Conservation (phyloP, 805 yeast genomes). For the Lipomyces kockii region DNA sequence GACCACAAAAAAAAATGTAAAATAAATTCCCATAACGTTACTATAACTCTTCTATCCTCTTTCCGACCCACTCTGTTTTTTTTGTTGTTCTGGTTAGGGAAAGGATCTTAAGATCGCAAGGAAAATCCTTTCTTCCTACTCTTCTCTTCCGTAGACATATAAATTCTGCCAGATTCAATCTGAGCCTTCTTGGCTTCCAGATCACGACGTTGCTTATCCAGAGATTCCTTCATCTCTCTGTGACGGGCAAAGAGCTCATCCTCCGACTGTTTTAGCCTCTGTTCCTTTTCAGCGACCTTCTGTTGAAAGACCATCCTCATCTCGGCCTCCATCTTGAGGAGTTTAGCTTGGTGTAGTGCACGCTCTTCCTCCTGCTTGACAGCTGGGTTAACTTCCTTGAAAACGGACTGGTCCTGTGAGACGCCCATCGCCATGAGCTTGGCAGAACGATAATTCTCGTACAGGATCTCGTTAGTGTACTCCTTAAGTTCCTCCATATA, state of each 20-base stretch:
- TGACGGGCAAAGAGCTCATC: constrained; percentile 94
- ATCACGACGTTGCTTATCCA: constrained; percentile 82
- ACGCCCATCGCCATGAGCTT: constrained; percentile 83
- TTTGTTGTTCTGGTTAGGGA: background rate
- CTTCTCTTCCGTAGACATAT: constrained; percentile 22
- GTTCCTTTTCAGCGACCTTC: constrained; percentile 95
- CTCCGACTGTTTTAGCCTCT: constrained; percentile 94
- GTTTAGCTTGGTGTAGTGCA: constrained; percentile 88
- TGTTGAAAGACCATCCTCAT: constrained; percentile 96
- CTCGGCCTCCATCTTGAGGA: constrained; percentile 92
- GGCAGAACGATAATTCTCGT: constrained; percentile 86
- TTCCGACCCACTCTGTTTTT: background rate
- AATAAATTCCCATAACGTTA: background rate
- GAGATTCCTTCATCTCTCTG: constrained; percentile 95
- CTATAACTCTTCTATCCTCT: background rate
- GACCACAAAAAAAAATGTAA: background rate
- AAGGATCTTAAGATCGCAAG: constrained; percentile 23
- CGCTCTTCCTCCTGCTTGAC: constrained; percentile 93
- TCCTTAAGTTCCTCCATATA: constrained; percentile 94
- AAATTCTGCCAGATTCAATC: constrained; percentile 49
- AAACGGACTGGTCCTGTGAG: constrained; percentile 89
- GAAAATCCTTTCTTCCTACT: constrained; percentile 34
- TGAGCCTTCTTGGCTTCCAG: constrained; percentile 89
- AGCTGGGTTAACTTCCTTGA: constrained; percentile 91
- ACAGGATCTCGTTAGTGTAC: constrained; percentile 71